Conservation (phyloP, 2,329 filamentous ascomycete genomes). For the Remersonia thermophila region DNA sequence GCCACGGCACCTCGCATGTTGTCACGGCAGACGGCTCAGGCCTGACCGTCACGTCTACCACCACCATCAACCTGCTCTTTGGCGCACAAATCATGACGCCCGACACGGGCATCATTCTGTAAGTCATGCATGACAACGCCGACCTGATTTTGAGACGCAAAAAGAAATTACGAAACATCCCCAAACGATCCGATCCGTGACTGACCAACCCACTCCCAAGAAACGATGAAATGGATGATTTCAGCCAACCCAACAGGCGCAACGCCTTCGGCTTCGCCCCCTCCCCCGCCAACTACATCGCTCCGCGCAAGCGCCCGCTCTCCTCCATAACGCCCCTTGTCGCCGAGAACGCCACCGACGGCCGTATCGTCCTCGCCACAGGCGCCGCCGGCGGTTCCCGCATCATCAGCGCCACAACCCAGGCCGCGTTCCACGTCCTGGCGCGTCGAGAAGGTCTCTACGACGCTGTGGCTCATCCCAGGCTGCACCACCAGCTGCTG, state of each 20-base stretch:
- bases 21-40: conserved; percentile 60
- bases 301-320: conserved; percentile 67
- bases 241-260: conserved; percentile 63
- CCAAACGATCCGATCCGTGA: neutral
- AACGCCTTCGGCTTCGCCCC: conserved; percentile 84
- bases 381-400: conserved; percentile 73
- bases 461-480: conserved; percentile 53
- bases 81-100: conserved; percentile 70
- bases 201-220: conserved; percentile 8
- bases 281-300: conserved; percentile 67
- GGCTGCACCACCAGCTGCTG: conserved; percentile 73
- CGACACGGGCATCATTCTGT: conserved; percentile 67
- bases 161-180: too few relatives aligned
- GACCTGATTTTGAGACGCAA: neutral
- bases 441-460: conserved; percentile 50
- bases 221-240: conserved; percentile 64
- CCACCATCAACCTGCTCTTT: conserved; percentile 79
- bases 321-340: conserved; percentile 76
- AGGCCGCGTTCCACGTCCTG: conserved; percentile 62
- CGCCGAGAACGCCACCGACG: conserved; percentile 51
- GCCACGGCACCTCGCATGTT: conserved; percentile 63
- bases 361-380: conserved; percentile 56
- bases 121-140: neutral
- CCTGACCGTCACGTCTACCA: conserved; percentile 69
- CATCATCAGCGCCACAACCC: conserved; percentile 75